These are phyloP conservation scores for Cercospora nicotianae DNA, from an alignment of 2,329 filamentous ascomycete genomes.

Conservation along the genomic window DNA sequence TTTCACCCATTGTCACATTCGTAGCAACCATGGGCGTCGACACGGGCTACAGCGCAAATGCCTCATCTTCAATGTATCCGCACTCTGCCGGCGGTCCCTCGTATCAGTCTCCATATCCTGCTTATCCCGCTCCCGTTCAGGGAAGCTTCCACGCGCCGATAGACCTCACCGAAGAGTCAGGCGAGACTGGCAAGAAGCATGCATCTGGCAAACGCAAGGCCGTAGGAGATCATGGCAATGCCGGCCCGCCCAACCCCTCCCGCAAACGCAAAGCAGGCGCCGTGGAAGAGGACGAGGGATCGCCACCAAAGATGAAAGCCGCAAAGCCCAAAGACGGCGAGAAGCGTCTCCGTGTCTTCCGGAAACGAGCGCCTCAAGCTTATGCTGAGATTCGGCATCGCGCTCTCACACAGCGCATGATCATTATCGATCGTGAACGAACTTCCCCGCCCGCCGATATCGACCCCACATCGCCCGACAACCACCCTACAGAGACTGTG, in stretches of 20 bases:
- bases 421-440: conserved; percentile 33
- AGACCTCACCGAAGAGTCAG: conserved; percentile 6
- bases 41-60: background rate
- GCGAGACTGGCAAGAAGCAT: background rate
- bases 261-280: conserved; percentile 5
- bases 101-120: background rate
- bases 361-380: conserved; percentile 27
- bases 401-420: conserved; percentile 38
- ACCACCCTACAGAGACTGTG: conserved; percentile 54
- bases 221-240: background rate
- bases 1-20: background rate
- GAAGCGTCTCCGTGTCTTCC: conserved; percentile 31
- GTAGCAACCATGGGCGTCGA: background rate
- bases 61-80: background rate
- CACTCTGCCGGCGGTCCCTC: background rate
- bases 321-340: conserved; percentile 27
- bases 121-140: background rate
- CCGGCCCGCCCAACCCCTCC: background rate
- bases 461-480: conserved; percentile 3
- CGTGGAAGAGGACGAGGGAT: background rate
- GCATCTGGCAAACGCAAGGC: background rate
- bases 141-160: conserved; percentile 5
- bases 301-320: conserved; percentile 20
- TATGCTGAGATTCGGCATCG: conserved; percentile 32
- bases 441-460: conserved; percentile 8